Base-by-base conservation (phyloP, 208 protist genomes). In the Blechomonas ayalai region DNA sequence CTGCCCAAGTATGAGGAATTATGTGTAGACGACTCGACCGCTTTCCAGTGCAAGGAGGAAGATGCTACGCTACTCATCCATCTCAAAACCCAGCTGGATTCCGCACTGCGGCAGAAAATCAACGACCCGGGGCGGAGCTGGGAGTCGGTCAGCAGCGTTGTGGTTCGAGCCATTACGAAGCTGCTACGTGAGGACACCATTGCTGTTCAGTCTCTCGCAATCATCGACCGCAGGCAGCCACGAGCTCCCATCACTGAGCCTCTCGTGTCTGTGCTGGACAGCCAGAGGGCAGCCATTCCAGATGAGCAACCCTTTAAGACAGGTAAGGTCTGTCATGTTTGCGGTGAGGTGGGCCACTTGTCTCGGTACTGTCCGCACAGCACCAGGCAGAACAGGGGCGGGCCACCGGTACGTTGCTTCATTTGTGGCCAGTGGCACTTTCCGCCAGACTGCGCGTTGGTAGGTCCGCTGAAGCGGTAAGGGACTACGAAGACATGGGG, bases 381-480 rank as follows among this genome's bases (percentile, higher is more conserved):
- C 47, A 45, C 29, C 13, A 52, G 53, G 7, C 38, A 69, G 35
- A 51, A 51, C 46, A 79, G 80, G 33, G 65, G 67, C n/a, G 82
- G 79, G 5, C 81, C 86, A 5, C 62, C 56, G 22, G 63, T 73
- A 22, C 74, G 79, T 16, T 94, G 86, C 53, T 94, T 94, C 34
- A 78, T 94, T 38, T 94, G 86, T 25, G 86, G 86, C 0, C 64
- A 77, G 52, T 93, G 85, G 85, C 85, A 93, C 56, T 84, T 71
- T 55, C 85, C 85, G 3, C 67, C 75, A 24, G 76, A 90, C 40
- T 93, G 85, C 56, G 45, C 59, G 10, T 32, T 86, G 0, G 65
- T 59, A 12, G 54, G 53, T 20, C 67, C 72, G 12, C 37, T 81
- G 32, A 66, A 40, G 27, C n/a, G 47, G 36, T 60, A 41, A 49